Evolutionary conservation across 139 green algal species (phyloP).

Genomic region (Chlorella sp.): DNA sequence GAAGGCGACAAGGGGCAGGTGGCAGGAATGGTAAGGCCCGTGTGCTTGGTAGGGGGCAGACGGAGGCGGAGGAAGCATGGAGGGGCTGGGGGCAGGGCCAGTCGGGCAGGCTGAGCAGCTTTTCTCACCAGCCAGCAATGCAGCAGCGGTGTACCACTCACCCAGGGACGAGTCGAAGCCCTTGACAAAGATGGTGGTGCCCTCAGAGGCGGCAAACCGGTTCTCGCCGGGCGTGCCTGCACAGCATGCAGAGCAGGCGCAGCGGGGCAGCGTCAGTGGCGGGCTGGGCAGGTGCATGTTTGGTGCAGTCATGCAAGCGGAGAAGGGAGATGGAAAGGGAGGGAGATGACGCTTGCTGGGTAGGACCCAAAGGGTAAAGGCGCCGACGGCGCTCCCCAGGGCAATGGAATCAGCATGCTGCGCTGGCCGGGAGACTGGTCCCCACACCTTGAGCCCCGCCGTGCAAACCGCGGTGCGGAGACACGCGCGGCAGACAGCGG

Average conservation of each 20-base stretch:
- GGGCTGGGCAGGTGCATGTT: background rate
- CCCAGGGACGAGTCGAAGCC: slow-evolving; percentile 73
- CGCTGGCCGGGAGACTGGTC: slow-evolving; percentile 20
- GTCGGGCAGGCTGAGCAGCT: background rate
- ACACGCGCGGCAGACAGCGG: slow-evolving; percentile 14
- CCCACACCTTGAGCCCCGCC: slow-evolving; percentile 11
- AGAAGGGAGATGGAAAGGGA: background rate
- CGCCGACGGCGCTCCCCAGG: slow-evolving; percentile 53
- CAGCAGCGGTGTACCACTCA: background rate
- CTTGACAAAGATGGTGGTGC: slow-evolving; percentile 81
- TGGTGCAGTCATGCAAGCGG: background rate
- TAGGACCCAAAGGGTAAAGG: slow-evolving; percentile 55
- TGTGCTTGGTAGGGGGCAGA: background rate
- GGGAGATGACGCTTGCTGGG: slow-evolving; percentile 49
- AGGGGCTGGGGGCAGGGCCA: background rate
- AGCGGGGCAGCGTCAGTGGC: background rate
- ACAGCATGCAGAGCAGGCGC: slow-evolving; percentile 21
- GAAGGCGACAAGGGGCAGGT: background rate
- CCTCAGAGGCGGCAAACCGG: slow-evolving; percentile 38
- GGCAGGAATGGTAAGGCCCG: background rate
- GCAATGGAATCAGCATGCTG: slow-evolving; percentile 60
- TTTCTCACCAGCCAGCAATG: background rate
- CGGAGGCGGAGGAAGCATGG: background rate
- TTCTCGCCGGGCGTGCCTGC: slow-evolving; percentile 39
- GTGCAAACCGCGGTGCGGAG: slow-evolving; percentile 15